Base-by-base conservation (phyloP, 164 flowering plant species). In the Sextonia rubra region DNA sequence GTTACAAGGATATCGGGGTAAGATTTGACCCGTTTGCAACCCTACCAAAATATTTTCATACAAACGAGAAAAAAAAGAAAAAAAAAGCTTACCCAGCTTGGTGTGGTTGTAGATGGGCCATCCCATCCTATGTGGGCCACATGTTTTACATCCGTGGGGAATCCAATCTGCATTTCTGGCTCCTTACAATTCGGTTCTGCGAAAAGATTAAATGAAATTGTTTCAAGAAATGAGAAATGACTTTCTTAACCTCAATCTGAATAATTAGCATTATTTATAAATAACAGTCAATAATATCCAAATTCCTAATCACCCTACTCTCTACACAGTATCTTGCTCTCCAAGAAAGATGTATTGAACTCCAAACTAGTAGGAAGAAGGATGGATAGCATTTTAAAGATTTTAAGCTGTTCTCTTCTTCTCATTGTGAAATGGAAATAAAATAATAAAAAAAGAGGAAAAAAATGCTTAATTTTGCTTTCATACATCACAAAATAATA, bases 141-240 rank as follows among this genome's bases (percentile, higher is more conserved):
- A 75, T 91, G 97, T 77, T 89, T 88, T 64, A 91, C 97, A 70
- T 91, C 91, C 11, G 93, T 91, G 8, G 97, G 97, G 37, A 29
- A 71, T n/a, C 97, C 97, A 69, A 91, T 89, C 75, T 88, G 80
- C 85, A 91, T 87, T 69, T 88, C 93, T 20, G 74, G 75, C 63
- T 88, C 90, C 75, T 91, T 84, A 48, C 83, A 84, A 62, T 77
- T 82, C 11, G 69, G 55, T 2, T 66, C 69, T 66, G 69, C 17
- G 12, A 66, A 25, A 66, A 44, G 14, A 64, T 12, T 23, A 25
- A 25, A 25, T 23, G 7, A 1, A 18, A 2, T 61, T 61, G 5
- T 9, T 24, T 23, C 20, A 2, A 58, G 5, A 0, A 15, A 56
- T 56, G 3, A 60, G 24, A 24, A 56, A 18, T 17, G 22, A 56